Percentiles rank a stretch among this genome's conserved stretches.
Conservation (phyloP, 2,329 filamentous ascomycete species). For the Alternaria triticina region DNA sequence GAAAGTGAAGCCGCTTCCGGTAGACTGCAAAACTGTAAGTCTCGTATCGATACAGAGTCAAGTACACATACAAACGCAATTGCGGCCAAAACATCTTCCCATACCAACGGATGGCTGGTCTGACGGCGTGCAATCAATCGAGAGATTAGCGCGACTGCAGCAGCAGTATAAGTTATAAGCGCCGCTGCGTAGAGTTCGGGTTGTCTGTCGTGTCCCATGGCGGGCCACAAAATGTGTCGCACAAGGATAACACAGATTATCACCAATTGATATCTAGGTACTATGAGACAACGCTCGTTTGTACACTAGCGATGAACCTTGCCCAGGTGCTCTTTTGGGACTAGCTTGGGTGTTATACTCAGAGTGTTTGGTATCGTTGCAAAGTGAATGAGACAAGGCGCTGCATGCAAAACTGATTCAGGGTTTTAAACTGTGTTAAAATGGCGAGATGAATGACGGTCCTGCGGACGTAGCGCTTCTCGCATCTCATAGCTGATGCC, state of each 20-base stretch:
- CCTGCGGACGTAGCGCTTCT: background rate
- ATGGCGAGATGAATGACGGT: background rate
- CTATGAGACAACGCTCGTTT: background rate
- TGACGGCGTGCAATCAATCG: slow-evolving; percentile 22
- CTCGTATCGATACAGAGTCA: background rate
- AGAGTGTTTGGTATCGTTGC: background rate
- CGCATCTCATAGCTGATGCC: background rate
- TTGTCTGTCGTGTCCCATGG: slow-evolving; percentile 22
- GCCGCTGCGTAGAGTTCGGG: slow-evolving; percentile 28
- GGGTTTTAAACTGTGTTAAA: too few species aligned
- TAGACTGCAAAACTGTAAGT: background rate
- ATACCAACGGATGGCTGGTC: slow-evolving; percentile 20
- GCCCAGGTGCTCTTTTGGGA: background rate
- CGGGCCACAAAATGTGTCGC: background rate
- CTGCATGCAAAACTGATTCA: background rate
- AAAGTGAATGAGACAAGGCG: background rate
- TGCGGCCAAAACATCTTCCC: slow-evolving; percentile 30
- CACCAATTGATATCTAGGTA: background rate
- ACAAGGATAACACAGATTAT: background rate
- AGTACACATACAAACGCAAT: slow-evolving; percentile 18
- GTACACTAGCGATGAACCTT: background rate
- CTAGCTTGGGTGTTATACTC: background rate
- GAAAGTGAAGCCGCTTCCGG: slow-evolving; percentile 29
- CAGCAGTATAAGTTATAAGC: slow-evolving; percentile 26
- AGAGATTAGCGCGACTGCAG: slow-evolving; percentile 22